A percentile compares a stretch with the other conserved stretches of the same genome.
Evolutionary conservation across 139 green algal genomes (phyloP).

Genomic region (Chlamydomonas incerta): DNA sequence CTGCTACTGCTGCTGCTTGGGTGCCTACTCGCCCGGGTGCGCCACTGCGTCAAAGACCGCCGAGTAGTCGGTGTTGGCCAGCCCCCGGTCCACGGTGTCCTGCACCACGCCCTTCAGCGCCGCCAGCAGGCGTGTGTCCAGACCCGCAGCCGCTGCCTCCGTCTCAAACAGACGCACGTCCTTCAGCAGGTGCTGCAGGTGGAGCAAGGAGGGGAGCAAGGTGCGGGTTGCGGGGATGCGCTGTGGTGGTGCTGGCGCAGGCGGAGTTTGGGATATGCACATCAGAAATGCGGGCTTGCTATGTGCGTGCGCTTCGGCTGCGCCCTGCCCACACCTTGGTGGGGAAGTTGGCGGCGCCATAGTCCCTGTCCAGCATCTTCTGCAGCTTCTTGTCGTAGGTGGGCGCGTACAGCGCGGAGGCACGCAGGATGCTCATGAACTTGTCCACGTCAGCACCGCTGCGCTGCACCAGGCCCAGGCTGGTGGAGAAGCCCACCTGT

Average conservation of each 20-base stretch:
- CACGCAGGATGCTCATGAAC: conserved; percentile 39
- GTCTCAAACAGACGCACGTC: conserved; percentile 38
- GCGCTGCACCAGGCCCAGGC: conserved; percentile 36
- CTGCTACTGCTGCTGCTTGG: not conserved
- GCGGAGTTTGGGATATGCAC: not conserved
- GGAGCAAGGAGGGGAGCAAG: too few relatives aligned
- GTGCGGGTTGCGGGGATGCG: too few relatives aligned
- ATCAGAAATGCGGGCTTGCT: too few relatives aligned
- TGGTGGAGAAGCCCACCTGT: conserved; percentile 41
- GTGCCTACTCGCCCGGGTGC: not conserved
- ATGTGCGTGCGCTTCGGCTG: too few relatives aligned
- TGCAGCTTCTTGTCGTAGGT: conserved; percentile 46
- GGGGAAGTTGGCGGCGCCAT: conserved; percentile 34
- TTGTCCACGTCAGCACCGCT: conserved; percentile 24
- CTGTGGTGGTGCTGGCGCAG: too few relatives aligned
- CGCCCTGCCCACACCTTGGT: conserved; percentile 7
- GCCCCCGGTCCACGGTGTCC: conserved; percentile 35
- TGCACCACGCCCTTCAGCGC: conserved; percentile 14
- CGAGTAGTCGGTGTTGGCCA: conserved; percentile 33
- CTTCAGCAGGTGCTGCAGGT: conserved; percentile 38
- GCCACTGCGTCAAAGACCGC: conserved; percentile 23
- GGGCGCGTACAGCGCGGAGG: conserved; percentile 37
- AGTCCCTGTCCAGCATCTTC: conserved; percentile 45
- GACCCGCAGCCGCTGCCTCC: conserved; percentile 16
- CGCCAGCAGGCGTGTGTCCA: conserved; percentile 37